phyloP scores from a whole-genome alignment of 106 monocot genomes.

The Hemerocallis citrina region DNA sequence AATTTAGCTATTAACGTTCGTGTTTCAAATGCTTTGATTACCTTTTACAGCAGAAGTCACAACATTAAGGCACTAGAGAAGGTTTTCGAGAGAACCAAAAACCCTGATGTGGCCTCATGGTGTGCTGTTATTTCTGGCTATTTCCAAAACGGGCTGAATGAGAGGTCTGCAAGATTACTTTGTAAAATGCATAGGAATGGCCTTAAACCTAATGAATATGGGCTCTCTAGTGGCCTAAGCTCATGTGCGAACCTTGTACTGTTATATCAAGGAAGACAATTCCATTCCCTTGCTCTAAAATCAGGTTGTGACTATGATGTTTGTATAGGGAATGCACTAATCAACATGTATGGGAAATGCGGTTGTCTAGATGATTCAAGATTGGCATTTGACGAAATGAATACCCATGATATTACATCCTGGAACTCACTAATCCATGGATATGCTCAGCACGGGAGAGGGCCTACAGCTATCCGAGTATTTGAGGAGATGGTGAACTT shows the following conservation, averaged over 20 bases:
- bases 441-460: conserved; percentile 44
- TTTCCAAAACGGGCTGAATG: conserved; percentile 45
- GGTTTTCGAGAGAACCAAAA: conserved; percentile 23
- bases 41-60: conserved; percentile 55
- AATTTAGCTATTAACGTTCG: conserved; percentile 23
- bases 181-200: conserved; percentile 45
- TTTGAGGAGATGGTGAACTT: conserved; percentile 29
- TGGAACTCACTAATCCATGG: conserved; percentile 76
- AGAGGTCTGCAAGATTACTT: conserved; percentile 28
- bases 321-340: conserved; percentile 53
- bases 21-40: conserved; percentile 49
- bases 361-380: conserved; percentile 39
- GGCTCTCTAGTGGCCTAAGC: conserved; percentile 51
- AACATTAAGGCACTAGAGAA: conserved; percentile 30
- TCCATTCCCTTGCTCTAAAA: conserved; percentile 60
- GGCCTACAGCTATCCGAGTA: conserved; percentile 10
- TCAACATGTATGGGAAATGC: conserved; percentile 72
- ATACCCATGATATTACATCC: conserved; percentile 41
- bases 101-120: conserved; percentile 57
- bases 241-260: conserved; percentile 57
- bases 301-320: conserved; percentile 44
- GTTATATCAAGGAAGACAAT: conserved; percentile 53
- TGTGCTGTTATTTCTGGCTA: conserved; percentile 53
- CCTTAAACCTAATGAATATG: conserved; percentile 46
- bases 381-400: conserved; percentile 44